Percentiles rank a stretch among this genome's conserved stretches.
Evolutionary conservation across 2,329 filamentous ascomycete species (phyloP).

Genomic region (Phoma sp.): DNA sequence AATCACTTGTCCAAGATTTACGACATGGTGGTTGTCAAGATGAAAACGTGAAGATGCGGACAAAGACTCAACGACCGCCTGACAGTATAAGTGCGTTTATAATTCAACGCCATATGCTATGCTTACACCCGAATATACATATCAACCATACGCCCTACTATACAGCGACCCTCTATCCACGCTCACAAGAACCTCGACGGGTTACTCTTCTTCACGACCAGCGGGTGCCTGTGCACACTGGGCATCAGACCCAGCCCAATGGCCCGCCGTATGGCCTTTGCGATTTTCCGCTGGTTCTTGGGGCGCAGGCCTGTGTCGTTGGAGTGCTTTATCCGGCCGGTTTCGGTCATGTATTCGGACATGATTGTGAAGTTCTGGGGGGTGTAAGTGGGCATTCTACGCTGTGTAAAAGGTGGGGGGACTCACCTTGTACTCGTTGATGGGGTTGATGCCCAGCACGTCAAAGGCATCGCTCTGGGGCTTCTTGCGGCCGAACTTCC

Average conservation of each 20-base stretch:
- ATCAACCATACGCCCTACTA: slow-evolving; percentile 6
- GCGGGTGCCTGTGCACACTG: slow-evolving; percentile 84
- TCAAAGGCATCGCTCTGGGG: slow-evolving; percentile 75
- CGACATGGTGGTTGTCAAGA: no score
- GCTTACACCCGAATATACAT: slow-evolving; percentile 19
- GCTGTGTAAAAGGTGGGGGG: not conserved
- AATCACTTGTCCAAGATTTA: no score
- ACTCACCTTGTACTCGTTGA: slow-evolving; percentile 84
- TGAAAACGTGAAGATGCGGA: no score
- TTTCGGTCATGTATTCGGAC: slow-evolving; percentile 83
- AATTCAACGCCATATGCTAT: slow-evolving; percentile 9
- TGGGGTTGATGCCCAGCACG: slow-evolving; percentile 76
- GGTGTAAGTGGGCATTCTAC: slow-evolving; percentile 7
- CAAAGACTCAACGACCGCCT: no score
- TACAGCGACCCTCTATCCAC: not conserved
- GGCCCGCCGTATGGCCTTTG: slow-evolving; percentile 87
- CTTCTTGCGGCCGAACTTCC: slow-evolving; percentile 63
- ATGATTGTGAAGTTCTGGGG: slow-evolving; percentile 88
- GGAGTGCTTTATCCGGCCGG: slow-evolving; percentile 84
- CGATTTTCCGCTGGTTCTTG: slow-evolving; percentile 90
- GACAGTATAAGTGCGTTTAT: no score
- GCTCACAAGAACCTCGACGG: slow-evolving; percentile 31
- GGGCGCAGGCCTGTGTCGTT: slow-evolving; percentile 78
- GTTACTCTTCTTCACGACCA: slow-evolving; percentile 41
- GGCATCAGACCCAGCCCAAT: slow-evolving; percentile 93